These are phyloP conservation scores for Candida silvatica DNA, from an alignment of 805 yeast genomes.

Conservation along the genomic window DNA sequence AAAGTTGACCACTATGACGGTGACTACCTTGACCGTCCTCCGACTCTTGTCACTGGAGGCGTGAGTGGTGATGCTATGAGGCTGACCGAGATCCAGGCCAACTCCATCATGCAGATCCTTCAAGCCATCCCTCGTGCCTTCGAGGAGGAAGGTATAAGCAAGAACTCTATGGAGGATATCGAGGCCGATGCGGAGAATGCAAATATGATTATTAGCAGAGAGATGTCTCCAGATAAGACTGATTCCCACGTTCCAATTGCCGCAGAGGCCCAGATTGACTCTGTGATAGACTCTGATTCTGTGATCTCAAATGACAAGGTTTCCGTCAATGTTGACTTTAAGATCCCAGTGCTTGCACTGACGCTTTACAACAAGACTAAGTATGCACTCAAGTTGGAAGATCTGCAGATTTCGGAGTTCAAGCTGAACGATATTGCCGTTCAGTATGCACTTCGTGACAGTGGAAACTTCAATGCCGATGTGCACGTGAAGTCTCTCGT, in stretches of 20 bases:
- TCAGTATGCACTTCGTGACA: conserved; percentile 39
- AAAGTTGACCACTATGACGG: conserved; percentile 47
- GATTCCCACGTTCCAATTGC: neutral
- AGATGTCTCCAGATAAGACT: conserved; percentile 3
- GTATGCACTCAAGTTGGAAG: conserved; percentile 24
- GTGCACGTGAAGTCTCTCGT: conserved; percentile 64
- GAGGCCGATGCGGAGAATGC: conserved; percentile 61
- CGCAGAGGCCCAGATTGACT: neutral
- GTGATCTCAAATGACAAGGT: neutral
- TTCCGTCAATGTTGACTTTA: conserved; percentile 40
- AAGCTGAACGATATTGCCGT: conserved; percentile 53
- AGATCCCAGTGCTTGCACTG: conserved; percentile 55
- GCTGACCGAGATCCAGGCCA: conserved; percentile 67
- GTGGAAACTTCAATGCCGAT: conserved; percentile 50
- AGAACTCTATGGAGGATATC: conserved; percentile 38
- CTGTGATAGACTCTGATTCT: neutral
- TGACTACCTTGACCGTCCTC: conserved; percentile 31
- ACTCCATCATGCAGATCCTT: conserved; percentile 45
- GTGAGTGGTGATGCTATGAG: conserved; percentile 56
- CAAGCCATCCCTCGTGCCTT: conserved; percentile 51
- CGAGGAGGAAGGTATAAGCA: conserved; percentile 31
- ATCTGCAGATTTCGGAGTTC: conserved; percentile 43
- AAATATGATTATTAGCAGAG: conserved; percentile 33
- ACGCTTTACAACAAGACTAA: conserved; percentile 49
- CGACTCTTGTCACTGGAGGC: conserved; percentile 43